phyloP scores from a whole-genome alignment of 768 basidiomycete species.

The Mycena filopes region DNA sequence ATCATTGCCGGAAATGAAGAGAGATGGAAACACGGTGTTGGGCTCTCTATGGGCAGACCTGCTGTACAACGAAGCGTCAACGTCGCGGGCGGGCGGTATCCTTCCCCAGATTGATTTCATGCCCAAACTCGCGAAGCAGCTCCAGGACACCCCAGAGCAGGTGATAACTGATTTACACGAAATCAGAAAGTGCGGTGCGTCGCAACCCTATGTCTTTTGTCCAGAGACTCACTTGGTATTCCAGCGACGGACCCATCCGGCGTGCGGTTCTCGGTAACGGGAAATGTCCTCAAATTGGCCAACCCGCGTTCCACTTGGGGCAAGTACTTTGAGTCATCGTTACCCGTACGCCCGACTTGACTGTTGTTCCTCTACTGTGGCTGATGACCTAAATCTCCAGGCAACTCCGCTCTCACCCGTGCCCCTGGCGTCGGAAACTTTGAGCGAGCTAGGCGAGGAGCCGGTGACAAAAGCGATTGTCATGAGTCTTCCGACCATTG shows the following conservation, averaged over 20 bases:
- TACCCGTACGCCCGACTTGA: slow-evolving; percentile 61
- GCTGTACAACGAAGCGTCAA: slow-evolving; percentile 75
- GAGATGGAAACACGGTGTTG: slow-evolving; percentile 86
- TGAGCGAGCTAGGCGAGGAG: slow-evolving; percentile 79
- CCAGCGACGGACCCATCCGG: slow-evolving; percentile 86
- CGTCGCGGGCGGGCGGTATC: slow-evolving; percentile 73
- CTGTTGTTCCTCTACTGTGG: slow-evolving; percentile 5
- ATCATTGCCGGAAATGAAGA: slow-evolving; percentile 89
- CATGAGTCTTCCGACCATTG: slow-evolving; percentile 92
- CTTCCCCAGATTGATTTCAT: slow-evolving; percentile 83
- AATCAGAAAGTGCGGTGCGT: slow-evolving; percentile 75
- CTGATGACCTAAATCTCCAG: slow-evolving; percentile 44
- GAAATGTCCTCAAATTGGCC: slow-evolving; percentile 76
- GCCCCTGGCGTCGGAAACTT: slow-evolving; percentile 70
- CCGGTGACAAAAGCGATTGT: slow-evolving; percentile 83
- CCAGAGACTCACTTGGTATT: slow-evolving; percentile 2
- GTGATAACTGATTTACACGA: slow-evolving; percentile 82
- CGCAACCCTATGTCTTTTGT: background rate
- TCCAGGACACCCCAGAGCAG: slow-evolving; percentile 77
- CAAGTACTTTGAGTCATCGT: slow-evolving; percentile 69
- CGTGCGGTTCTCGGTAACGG: slow-evolving; percentile 90
- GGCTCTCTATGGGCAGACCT: slow-evolving; percentile 75
- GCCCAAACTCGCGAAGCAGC: slow-evolving; percentile 74
- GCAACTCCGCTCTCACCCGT: slow-evolving; percentile 70
- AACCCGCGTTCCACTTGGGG: slow-evolving; percentile 81